Conservation (phyloP, 75 land plant genomes). For the Cunninghamia lanceolata region DNA sequence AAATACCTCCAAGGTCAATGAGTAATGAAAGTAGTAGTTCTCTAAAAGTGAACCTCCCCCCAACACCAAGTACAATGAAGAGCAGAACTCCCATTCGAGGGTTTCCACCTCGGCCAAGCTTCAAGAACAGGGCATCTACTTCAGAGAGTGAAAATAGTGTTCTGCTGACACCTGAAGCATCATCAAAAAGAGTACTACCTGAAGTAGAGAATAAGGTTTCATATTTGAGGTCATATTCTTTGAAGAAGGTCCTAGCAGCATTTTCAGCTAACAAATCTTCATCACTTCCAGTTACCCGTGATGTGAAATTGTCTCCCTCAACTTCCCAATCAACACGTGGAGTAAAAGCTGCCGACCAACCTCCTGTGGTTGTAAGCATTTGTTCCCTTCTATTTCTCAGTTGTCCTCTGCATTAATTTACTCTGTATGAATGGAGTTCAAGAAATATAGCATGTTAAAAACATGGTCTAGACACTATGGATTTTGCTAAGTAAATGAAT, state of each 20-base stretch:
- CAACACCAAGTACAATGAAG: slow-evolving; percentile 24
- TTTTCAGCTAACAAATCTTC: slow-evolving; percentile 60
- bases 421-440: background rate
- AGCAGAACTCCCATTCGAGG: slow-evolving; percentile 28
- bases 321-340: slow-evolving; percentile 20
- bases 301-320: slow-evolving; percentile 16
- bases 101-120: slow-evolving; percentile 42
- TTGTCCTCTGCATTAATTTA: background rate
- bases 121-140: slow-evolving; percentile 33
- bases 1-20: slow-evolving; percentile 43
- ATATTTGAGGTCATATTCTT: slow-evolving; percentile 39
- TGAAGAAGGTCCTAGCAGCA: slow-evolving; percentile 41
- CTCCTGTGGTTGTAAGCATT: slow-evolving; percentile 23
- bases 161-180: slow-evolving; percentile 17
- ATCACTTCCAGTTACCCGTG: slow-evolving; percentile 61
- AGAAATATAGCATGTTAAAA: background rate
- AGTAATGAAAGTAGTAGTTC: slow-evolving; percentile 20
- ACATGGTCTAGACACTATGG: background rate
- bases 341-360: slow-evolving; percentile 11
- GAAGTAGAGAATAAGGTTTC: slow-evolving; percentile 21
- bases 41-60: slow-evolving; percentile 22
- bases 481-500: background rate
- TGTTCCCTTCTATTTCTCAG: background rate
- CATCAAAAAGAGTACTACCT: slow-evolving; percentile 14
- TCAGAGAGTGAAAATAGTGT: slow-evolving; percentile 39